A percentile compares a stretch with the other conserved stretches of the same genome.
Conservation (phyloP, 2,329 filamentous ascomycete genomes). For the Nothophoma quercina region DNA sequence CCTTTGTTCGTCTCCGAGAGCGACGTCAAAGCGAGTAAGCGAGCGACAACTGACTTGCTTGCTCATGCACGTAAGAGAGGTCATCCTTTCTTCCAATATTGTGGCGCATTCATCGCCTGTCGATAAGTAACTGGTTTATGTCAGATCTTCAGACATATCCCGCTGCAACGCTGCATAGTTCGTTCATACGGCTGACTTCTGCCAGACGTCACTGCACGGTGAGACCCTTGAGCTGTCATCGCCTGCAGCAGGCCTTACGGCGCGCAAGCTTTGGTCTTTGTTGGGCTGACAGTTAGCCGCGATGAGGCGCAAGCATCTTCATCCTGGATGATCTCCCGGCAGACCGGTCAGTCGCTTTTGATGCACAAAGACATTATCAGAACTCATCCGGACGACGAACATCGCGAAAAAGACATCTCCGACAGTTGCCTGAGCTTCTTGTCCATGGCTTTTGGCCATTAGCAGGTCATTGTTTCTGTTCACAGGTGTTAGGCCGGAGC, state of each 20-base stretch:
- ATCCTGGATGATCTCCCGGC: not conserved
- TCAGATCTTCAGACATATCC: conserved; percentile 7
- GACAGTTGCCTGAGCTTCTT: not conserved
- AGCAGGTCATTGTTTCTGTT: not conserved
- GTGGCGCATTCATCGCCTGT: conserved; percentile 29
- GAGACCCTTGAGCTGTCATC: not conserved
- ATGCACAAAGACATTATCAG: not conserved
- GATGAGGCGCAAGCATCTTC: conserved; percentile 1
- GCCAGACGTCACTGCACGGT: not conserved
- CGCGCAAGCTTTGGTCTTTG: not conserved
- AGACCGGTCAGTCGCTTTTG: not conserved
- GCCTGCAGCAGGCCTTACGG: conserved; percentile 6
- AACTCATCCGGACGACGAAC: too few species aligned
- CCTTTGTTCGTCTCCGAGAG: not conserved
- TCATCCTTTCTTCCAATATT: conserved; percentile 29
- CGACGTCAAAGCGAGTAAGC: conserved; percentile 1
- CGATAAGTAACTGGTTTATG: conserved; percentile 8
- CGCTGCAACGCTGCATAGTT: not conserved
- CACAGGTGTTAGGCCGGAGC: not conserved
- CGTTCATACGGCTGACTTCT: not conserved
- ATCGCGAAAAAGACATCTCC: not conserved
- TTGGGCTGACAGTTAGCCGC: not conserved
- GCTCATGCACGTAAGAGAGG: conserved; percentile 26
- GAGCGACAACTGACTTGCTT: conserved; percentile 7
- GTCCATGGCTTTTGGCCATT: not conserved